Percentiles rank a stretch among this genome's conserved stretches.
phyloP scores from a whole-genome alignment of 805 yeast species.

The Candida pseudoglaebosa region DNA sequence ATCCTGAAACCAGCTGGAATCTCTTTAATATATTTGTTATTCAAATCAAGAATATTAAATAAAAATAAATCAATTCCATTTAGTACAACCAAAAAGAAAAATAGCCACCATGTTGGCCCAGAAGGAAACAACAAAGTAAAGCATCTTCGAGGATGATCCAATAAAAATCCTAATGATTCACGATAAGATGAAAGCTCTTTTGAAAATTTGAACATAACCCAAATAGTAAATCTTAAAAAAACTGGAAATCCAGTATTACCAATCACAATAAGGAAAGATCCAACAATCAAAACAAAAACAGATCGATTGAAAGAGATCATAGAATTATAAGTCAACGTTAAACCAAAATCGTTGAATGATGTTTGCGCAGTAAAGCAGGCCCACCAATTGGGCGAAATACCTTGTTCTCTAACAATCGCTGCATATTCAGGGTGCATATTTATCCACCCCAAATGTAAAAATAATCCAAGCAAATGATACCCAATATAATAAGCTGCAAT shows the following conservation, averaged over 20 bases:
- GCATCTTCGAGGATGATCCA: conserved; percentile 97
- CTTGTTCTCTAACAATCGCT: conserved; percentile 45
- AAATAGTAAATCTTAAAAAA: conserved; percentile 71
- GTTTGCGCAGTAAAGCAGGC: conserved; percentile 80
- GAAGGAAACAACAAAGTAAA: conserved; percentile 90
- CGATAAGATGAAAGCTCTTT: conserved; percentile 58
- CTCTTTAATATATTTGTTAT: conserved; percentile 45
- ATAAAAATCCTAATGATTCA: conserved; percentile 79
- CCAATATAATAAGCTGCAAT: conserved; percentile 70
- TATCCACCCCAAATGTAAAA: conserved; percentile 63
- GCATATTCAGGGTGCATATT: conserved; percentile 38
- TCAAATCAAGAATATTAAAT: conserved; percentile 73
- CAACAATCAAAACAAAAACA: conserved; percentile 59
- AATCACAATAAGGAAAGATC: conserved; percentile 70
- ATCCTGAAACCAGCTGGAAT: conserved; percentile 67
- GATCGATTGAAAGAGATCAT: conserved; percentile 64
- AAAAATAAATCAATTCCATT: conserved; percentile 77
- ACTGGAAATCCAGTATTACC: conserved; percentile 97
- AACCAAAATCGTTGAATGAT: conserved; percentile 81
- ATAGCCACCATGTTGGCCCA: conserved; percentile 93
- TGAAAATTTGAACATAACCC: conserved; percentile 68
- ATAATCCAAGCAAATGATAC: conserved; percentile 55
- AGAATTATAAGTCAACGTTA: conserved; percentile 77
- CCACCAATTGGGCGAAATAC: conserved; percentile 87
- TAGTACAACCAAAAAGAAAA: conserved; percentile 65